These are phyloP conservation scores for Penicillium chermesinum DNA, from an alignment of 495 filamentous ascomycete species.

Conservation along the genomic window DNA sequence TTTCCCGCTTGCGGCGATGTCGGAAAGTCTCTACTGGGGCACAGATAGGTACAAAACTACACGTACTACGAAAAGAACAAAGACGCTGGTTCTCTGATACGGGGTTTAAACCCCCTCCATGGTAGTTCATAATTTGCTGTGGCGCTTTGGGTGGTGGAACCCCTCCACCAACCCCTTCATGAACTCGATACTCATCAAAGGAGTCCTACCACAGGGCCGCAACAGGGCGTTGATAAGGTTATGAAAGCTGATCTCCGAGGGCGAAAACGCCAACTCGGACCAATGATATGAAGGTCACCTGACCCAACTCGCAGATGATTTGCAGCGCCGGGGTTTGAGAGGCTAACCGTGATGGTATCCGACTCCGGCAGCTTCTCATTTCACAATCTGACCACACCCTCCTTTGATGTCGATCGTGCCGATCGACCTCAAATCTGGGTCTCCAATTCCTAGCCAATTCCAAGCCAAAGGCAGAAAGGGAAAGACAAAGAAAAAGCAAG, in stretches of 20 bases:
- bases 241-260: neutral
- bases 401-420: slow-evolving; percentile 20
- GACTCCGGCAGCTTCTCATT: slow-evolving; percentile 7
- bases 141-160: neutral
- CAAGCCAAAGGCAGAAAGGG: neutral
- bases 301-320: slow-evolving; percentile 5
- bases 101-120: neutral
- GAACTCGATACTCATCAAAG: neutral
- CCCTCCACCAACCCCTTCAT: neutral
- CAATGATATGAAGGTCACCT: neutral
- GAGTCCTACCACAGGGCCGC: no score
- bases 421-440: slow-evolving; percentile 9
- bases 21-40: slow-evolving; percentile 3
- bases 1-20: slow-evolving; percentile 4
- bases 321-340: slow-evolving; percentile 4
- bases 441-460: no score
- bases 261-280: neutral
- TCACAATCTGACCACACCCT: slow-evolving; percentile 9
- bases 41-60: no score
- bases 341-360: no score
- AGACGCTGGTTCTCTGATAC: neutral
- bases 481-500: slow-evolving; percentile 9
- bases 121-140: neutral
- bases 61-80: no score
- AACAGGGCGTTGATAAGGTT: neutral